A percentile compares a stretch with the other conserved stretches of the same genome.
Conservation (phyloP, 768 basidiomycete species). For the Serendipita sp. region DNA sequence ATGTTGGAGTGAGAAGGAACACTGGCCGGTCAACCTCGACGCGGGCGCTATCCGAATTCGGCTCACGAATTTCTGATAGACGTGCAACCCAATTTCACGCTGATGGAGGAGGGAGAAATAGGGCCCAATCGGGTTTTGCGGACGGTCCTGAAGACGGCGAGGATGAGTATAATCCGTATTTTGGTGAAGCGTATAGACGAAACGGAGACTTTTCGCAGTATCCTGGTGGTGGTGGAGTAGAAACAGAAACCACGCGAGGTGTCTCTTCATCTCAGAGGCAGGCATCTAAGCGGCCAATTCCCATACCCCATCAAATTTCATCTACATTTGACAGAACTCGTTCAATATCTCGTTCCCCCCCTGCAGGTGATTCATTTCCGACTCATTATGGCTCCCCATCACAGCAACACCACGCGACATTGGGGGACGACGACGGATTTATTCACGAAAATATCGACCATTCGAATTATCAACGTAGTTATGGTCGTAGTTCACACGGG, state of each 20-base stretch:
- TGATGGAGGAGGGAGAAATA: too few species aligned
- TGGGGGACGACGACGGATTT: not conserved
- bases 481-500: not conserved
- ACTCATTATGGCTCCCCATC: not conserved
- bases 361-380: not conserved
- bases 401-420: not conserved
- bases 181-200: slow-evolving; percentile 1
- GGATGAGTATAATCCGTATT: not conserved
- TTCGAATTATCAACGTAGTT: not conserved
- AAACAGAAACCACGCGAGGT: not conserved
- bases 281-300: not conserved
- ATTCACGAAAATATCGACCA: not conserved
- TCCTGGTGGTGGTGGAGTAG: not conserved
- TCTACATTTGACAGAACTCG: not conserved
- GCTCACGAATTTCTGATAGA: too few species aligned
- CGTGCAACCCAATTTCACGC: too few species aligned
- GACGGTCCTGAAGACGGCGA: too few species aligned
- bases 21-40: too few species aligned
- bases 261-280: not conserved
- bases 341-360: not conserved
- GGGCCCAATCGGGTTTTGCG: too few species aligned
- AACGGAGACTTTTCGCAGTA: not conserved
- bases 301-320: not conserved
- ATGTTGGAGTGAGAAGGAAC: too few species aligned
- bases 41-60: too few species aligned